Percentiles rank a stretch among this genome's conserved stretches.
phyloP scores from a whole-genome alignment of 2,329 filamentous ascomycete species.

The Zasmidium angulare region DNA sequence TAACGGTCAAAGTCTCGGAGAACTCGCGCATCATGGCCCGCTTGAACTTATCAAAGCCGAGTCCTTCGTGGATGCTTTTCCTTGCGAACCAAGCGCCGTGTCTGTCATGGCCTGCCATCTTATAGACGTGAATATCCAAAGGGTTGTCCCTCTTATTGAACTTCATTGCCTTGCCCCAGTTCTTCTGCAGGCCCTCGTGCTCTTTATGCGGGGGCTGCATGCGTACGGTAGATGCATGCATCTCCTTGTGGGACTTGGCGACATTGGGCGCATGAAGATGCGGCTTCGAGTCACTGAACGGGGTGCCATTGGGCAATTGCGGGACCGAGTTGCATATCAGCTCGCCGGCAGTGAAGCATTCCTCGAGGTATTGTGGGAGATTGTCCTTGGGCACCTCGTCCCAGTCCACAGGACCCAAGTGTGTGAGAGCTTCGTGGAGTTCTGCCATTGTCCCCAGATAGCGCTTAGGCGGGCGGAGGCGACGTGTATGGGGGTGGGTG shows the following conservation, averaged over 20 bases:
- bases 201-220: slow-evolving; percentile 51
- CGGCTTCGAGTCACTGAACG: slow-evolving; percentile 50
- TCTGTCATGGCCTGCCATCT: slow-evolving; percentile 74
- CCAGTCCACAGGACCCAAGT: slow-evolving; percentile 46
- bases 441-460: slow-evolving; percentile 35
- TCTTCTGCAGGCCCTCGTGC: slow-evolving; percentile 66
- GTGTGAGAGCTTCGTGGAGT: slow-evolving; percentile 48
- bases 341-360: slow-evolving; percentile 58
- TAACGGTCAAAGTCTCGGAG: slow-evolving; percentile 69
- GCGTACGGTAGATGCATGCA: slow-evolving; percentile 54
- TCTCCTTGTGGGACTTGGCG: slow-evolving; percentile 51
- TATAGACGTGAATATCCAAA: slow-evolving; percentile 74
- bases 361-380: slow-evolving; percentile 41
- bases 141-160: slow-evolving; percentile 71
- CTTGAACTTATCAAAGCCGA: slow-evolving; percentile 77
- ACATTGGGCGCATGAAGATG: slow-evolving; percentile 58
- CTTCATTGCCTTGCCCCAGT: slow-evolving; percentile 84
- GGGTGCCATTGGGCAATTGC: slow-evolving; percentile 48
- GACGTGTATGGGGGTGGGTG: neutral
- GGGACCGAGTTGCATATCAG: slow-evolving; percentile 77
- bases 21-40: slow-evolving; percentile 77
- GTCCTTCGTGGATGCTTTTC: slow-evolving; percentile 74
- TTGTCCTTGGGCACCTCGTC: slow-evolving; percentile 44
- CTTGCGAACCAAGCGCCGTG: slow-evolving; percentile 88
- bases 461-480: neutral